These are phyloP conservation scores for Flaveria floridana DNA, from an alignment of 140 eudicot genomes.

Conservation along the genomic window DNA sequence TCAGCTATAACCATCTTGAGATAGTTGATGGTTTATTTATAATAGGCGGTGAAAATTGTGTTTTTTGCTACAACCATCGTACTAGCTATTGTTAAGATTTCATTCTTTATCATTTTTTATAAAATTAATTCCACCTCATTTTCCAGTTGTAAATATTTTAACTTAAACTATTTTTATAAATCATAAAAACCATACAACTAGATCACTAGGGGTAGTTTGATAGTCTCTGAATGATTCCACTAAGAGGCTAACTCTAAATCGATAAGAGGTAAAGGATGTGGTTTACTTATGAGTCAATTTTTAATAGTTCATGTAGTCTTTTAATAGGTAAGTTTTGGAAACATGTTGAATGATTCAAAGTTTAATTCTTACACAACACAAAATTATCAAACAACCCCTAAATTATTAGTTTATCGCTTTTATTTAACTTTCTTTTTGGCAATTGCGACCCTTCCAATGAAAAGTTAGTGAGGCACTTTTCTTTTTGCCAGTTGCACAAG, in stretches of 20 bases:
- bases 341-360: no score
- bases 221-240: no score
- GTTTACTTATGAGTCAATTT: no score
- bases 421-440: slow-evolving; percentile 13
- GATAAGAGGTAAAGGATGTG: no score
- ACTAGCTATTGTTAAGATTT: not conserved
- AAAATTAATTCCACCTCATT: no score
- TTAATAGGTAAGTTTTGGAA: not conserved
- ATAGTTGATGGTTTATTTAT: not conserved
- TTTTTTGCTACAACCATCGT: not conserved
- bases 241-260: no score
- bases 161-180: no score
- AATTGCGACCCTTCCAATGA: slow-evolving; percentile 17
- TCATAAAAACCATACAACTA: no score
- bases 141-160: no score
- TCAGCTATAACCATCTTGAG: not conserved
- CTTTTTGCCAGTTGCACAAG: slow-evolving; percentile 19
- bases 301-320: not conserved
- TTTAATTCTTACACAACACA: no score
- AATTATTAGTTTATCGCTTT: not conserved
- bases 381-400: no score
- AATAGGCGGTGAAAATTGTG: not conserved
- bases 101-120: not conserved
- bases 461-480: slow-evolving; percentile 17
- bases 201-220: no score